Evolutionary conservation across 345 rosid genomes (phyloP).

Genomic region (Eutrema yunnanense): DNA sequence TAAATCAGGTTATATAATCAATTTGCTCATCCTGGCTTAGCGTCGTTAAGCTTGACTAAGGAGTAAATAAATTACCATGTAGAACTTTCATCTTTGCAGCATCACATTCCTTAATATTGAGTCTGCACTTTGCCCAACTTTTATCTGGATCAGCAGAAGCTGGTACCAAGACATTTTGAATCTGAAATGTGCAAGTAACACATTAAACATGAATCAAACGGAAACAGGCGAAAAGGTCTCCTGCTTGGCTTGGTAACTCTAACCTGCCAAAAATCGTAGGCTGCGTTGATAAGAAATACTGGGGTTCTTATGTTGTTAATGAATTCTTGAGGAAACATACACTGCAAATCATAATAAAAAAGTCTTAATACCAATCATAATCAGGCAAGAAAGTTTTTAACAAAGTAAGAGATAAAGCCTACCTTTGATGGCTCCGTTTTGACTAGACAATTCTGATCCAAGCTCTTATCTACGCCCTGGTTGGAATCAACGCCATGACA

Average conservation of each 20-base stretch:
- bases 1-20: neutral
- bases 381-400: neutral
- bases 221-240: neutral
- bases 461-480: slow-evolving; percentile 58
- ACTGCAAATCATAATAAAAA: slow-evolving; percentile 32
- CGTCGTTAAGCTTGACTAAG: neutral
- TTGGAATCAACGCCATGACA: slow-evolving; percentile 18
- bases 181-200: slow-evolving; percentile 39
- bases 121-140: slow-evolving; percentile 63
- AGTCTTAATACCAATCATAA: neutral
- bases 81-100: slow-evolving; percentile 48
- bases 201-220: slow-evolving; percentile 10
- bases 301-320: slow-evolving; percentile 60
- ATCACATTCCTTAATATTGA: slow-evolving; percentile 53
- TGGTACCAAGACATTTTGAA: slow-evolving; percentile 68
- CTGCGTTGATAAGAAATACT: slow-evolving; percentile 68
- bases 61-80: slow-evolving; percentile 44
- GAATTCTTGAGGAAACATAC: slow-evolving; percentile 67
- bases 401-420: slow-evolving; percentile 15
- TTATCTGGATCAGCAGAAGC: slow-evolving; percentile 43
- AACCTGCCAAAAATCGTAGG: slow-evolving; percentile 98
- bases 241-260: neutral
- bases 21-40: neutral
- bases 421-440: slow-evolving; percentile 44
- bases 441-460: slow-evolving; percentile 40